Evolutionary conservation across 768 basidiomycete genomes (phyloP).

Genomic region (Gymnopilus dilepis): DNA sequence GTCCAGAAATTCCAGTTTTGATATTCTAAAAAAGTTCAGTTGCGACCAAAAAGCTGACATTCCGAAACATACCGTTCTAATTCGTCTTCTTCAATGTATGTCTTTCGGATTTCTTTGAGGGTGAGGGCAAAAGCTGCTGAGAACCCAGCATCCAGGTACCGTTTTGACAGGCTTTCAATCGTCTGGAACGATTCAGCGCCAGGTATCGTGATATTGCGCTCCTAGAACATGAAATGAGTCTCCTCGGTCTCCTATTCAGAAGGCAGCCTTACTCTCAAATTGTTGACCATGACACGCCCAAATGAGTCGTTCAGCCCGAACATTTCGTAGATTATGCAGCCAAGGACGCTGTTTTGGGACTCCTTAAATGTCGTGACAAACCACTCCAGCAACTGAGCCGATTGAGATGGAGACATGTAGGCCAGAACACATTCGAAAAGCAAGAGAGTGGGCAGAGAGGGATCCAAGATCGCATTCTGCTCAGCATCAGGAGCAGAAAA

Average conservation of each 20-base stretch:
- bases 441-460: constrained; percentile 76
- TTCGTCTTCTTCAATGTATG: constrained; percentile 54
- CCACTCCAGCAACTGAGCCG: constrained; percentile 70
- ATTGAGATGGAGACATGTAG: constrained; percentile 74
- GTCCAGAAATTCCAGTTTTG: constrained; percentile 85
- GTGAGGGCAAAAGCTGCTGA: constrained; percentile 59
- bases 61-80: constrained; percentile 54
- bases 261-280: constrained; percentile 65
- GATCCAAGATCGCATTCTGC: constrained; percentile 52
- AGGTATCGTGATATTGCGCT: constrained; percentile 77
- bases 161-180: constrained; percentile 54
- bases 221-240: constrained; percentile 33
- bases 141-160: constrained; percentile 69
- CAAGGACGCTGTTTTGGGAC: constrained; percentile 40
- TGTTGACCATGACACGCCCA: constrained; percentile 91
- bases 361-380: constrained; percentile 62
- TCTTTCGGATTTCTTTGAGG: constrained; percentile 69
- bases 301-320: constrained; percentile 87
- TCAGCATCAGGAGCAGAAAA: constrained; percentile 19
- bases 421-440: constrained; percentile 94
- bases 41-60: background rate
- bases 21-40: constrained; percentile 56
- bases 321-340: constrained; percentile 89
- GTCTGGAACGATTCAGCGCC: constrained; percentile 71
- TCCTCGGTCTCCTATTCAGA: background rate